phyloP scores from a whole-genome alignment of 176 grass and related monocot species.

The Tuctoria greenei region DNA sequence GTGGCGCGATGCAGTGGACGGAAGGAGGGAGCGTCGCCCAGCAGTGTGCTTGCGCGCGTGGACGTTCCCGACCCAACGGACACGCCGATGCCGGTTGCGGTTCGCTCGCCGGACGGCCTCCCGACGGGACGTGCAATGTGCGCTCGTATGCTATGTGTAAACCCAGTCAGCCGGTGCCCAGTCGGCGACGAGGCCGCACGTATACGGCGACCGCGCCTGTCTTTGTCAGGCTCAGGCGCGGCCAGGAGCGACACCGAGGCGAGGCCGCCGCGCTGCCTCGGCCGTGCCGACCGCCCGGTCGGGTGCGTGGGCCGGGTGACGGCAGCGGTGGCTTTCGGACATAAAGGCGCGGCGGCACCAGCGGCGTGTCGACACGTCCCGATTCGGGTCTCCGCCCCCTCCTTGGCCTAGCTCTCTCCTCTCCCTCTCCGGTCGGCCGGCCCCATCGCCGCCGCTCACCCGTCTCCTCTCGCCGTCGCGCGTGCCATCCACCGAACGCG shows the following conservation, averaged over 20 bases:
- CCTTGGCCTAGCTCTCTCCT: too few relatives aligned
- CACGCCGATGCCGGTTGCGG: not conserved
- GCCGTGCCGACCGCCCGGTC: constrained; percentile 29
- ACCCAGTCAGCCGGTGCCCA: not conserved
- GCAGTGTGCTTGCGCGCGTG: too few relatives aligned
- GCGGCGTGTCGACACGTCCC: too few relatives aligned
- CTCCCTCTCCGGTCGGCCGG: too few relatives aligned
- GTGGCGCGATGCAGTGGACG: not conserved
- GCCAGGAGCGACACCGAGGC: not conserved
- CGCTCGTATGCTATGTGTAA: not conserved
- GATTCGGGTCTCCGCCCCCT: too few relatives aligned
- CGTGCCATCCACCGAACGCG: too few relatives aligned
- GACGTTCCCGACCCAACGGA: constrained; percentile 8
- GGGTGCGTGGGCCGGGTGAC: not conserved
- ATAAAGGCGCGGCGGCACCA: constrained; percentile 24
- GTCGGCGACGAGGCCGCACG: not conserved
- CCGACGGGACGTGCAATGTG: not conserved
- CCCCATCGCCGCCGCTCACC: too few relatives aligned
- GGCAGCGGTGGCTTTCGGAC: not conserved
- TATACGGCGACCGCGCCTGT: not conserved
- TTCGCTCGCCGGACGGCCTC: not conserved
- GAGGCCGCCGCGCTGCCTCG: not conserved
- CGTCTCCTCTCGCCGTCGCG: too few relatives aligned
- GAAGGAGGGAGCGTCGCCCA: too few relatives aligned
- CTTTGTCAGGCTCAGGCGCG: not conserved